Evolutionary conservation across 2,329 filamentous ascomycete species (phyloP), one percentile per base, ranked within the genome.

Genomic region (Exophiala dermatitidis): DNA sequence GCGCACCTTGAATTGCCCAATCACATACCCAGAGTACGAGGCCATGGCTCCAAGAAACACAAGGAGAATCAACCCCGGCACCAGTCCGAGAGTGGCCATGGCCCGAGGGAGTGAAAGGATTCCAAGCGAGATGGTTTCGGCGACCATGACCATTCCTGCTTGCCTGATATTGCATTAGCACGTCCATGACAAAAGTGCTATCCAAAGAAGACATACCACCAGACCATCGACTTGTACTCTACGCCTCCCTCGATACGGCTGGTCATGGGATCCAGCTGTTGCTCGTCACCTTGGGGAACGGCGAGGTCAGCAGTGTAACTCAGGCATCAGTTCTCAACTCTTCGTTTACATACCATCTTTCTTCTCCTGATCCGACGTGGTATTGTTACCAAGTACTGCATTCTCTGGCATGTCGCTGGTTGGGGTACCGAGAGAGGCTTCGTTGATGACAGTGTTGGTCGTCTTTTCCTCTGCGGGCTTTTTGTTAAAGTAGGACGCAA

Each of bases 11-110:
- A 83, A 80, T 61, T 81, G 76, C 26, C 78, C 81, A 49, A 84
- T 75, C 5, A 83, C 73, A 61, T 75, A 80, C 43, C 80, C 79
- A 1, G 79, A 81, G 62, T 82, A 83, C 12, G 75, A 78, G 1
- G 80, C 73, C 10, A 83, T 65, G 19, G 77, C 50, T n/a, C 80
- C 79, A 6, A 83, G 68, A 30, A 69, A 63, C 48, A 81, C 56
- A 38, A 80, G 74, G 36, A 81, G 67, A 47, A 83, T 71, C n/a
- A 81, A 63, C 9, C 77, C 77, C 7, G 78, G 76, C 9, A 80
- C 68, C 51, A 82, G 63, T 5, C 79, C 79, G 44, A 82, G 63
- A 6, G 68, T 67, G 1, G 77, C 74, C 19, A 81, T 71, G 4
- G 75, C 76, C 40, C 72, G 68, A 3, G 79, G 79, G 4, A 82